phyloP scores from a whole-genome alignment of 768 basidiomycete genomes.

The Favolaschia claudopus region DNA sequence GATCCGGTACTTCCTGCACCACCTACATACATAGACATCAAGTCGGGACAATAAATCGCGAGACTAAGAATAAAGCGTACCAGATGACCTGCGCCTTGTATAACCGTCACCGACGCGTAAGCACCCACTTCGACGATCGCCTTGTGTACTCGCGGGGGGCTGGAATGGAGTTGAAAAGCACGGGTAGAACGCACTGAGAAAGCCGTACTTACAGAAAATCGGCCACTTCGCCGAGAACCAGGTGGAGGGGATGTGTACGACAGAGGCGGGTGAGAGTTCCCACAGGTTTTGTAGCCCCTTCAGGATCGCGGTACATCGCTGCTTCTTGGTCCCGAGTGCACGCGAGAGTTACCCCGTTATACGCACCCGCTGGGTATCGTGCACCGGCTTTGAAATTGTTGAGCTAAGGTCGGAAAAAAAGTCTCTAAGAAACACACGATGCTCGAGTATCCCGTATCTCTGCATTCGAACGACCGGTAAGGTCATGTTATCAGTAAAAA shows the following conservation, averaged over 20 bases:
- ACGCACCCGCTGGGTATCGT: slow-evolving; percentile 35
- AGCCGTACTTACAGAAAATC: slow-evolving; percentile 59
- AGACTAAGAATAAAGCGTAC: slow-evolving; percentile 21
- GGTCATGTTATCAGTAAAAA: not conserved
- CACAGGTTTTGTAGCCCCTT: slow-evolving; percentile 63
- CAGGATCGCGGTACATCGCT: slow-evolving; percentile 69
- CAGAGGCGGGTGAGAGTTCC: slow-evolving; percentile 51
- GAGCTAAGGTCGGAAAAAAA: not conserved
- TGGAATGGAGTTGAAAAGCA: slow-evolving; percentile 16
- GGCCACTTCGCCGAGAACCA: slow-evolving; percentile 57
- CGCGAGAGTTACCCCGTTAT: slow-evolving; percentile 54
- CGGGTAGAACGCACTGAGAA: not conserved
- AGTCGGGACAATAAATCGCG: not conserved
- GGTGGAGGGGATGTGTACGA: slow-evolving; percentile 53
- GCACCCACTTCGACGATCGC: slow-evolving; percentile 42
- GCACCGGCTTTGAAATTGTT: slow-evolving; percentile 16
- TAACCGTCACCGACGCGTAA: slow-evolving; percentile 41
- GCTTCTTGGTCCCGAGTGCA: slow-evolving; percentile 71
- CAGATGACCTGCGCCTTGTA: slow-evolving; percentile 42
- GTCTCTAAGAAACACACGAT: slow-evolving; percentile 41
- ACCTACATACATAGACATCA: slow-evolving; percentile 5
- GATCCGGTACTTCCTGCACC: slow-evolving; percentile 29
- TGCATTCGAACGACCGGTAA: slow-evolving; percentile 28
- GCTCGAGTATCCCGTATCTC: slow-evolving; percentile 55
- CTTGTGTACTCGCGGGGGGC: slow-evolving; percentile 45